Evolutionary conservation across 2,329 filamentous ascomycete species (phyloP).

Genomic region (Plectosphaerella cucumerina): DNA sequence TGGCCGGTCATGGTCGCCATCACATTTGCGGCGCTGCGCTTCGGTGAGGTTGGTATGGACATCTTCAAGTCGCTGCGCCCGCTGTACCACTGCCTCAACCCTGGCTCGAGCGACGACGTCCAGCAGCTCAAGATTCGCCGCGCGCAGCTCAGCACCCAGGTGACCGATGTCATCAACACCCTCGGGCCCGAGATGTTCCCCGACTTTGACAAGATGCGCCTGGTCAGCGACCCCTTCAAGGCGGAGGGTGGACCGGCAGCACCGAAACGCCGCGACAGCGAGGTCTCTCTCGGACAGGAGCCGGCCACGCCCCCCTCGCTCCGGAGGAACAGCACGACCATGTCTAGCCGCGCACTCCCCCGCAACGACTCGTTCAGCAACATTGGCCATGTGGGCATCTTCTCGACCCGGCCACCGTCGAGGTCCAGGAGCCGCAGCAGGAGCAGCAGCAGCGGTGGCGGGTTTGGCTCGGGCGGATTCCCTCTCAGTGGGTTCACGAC

Average conservation of each 20-base stretch:
- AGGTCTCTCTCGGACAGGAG: constrained; percentile 37
- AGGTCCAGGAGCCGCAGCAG: constrained; percentile 68
- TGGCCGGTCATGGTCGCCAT: constrained; percentile 80
- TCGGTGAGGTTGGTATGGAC: constrained; percentile 98
- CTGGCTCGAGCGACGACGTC: constrained; percentile 78
- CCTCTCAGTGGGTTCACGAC: constrained; percentile 66
- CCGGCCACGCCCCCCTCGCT: constrained; percentile 34
- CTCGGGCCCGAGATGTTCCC: constrained; percentile 94
- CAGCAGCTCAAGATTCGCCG: constrained; percentile 71
- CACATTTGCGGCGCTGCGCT: constrained; percentile 88
- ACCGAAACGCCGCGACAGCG: constrained; percentile 40
- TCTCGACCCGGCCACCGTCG: constrained; percentile 82
- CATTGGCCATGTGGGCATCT: constrained; percentile 81
- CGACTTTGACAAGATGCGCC: constrained; percentile 80
- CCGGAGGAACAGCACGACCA: constrained; percentile 46
- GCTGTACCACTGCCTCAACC: constrained; percentile 78
- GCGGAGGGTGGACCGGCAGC: constrained; percentile 24
- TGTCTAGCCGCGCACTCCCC: constrained; percentile 55
- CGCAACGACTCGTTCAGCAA: constrained; percentile 94
- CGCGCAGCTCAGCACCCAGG: constrained; percentile 70
- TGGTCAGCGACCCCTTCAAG: constrained; percentile 55
- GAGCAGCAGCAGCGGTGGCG: constrained; percentile 63
- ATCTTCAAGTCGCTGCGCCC: constrained; percentile 93
- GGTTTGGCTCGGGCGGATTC: constrained; percentile 57
- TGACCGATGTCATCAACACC: constrained; percentile 90